Conservation (phyloP, 495 filamentous ascomycete species). For the Lentithecium fluviatile region DNA sequence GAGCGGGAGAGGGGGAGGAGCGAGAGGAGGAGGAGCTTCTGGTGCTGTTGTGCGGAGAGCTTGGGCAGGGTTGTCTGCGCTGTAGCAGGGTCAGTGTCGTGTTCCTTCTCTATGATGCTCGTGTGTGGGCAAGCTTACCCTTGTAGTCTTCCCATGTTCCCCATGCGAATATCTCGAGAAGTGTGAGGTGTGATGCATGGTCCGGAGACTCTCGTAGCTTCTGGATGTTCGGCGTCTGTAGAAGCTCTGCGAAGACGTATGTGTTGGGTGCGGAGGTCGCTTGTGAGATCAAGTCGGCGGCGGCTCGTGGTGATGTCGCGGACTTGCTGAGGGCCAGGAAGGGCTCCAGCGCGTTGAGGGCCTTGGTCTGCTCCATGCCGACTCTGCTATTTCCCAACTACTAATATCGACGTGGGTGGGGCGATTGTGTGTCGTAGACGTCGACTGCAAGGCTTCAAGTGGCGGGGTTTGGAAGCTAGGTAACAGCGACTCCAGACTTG, state of each 20-base stretch:
- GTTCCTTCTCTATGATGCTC: background rate
- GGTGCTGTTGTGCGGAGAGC: constrained; percentile 68
- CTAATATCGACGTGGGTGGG: constrained; percentile 25
- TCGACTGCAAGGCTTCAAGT: background rate
- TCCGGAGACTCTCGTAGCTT: constrained; percentile 59
- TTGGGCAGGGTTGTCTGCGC: constrained; percentile 62
- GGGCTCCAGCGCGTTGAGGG: constrained; percentile 77
- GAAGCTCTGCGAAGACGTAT: constrained; percentile 92
- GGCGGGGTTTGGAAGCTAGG: constrained; percentile 13
- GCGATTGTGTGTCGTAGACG: constrained; percentile 26
- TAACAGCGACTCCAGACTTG: constrained; percentile 17
- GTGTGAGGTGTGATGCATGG: constrained; percentile 58
- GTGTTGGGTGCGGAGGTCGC: constrained; percentile 85
- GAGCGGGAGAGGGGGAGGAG: constrained; percentile 72
- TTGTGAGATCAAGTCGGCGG: constrained; percentile 80
- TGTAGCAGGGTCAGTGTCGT: constrained; percentile 32
- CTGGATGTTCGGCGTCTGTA: constrained; percentile 79
- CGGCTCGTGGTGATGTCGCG: constrained; percentile 76
- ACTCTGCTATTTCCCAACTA: background rate
- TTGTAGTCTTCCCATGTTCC: constrained; percentile 82
- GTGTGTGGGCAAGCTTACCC: constrained; percentile 43
- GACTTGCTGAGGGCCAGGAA: constrained; percentile 86
- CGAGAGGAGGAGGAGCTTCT: constrained; percentile 88
- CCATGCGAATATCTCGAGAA: constrained; percentile 90
- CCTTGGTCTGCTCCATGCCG: constrained; percentile 81